phyloP scores from a whole-genome alignment of 371 early-diverging fungal genomes.

The Mucor plumbeus region DNA sequence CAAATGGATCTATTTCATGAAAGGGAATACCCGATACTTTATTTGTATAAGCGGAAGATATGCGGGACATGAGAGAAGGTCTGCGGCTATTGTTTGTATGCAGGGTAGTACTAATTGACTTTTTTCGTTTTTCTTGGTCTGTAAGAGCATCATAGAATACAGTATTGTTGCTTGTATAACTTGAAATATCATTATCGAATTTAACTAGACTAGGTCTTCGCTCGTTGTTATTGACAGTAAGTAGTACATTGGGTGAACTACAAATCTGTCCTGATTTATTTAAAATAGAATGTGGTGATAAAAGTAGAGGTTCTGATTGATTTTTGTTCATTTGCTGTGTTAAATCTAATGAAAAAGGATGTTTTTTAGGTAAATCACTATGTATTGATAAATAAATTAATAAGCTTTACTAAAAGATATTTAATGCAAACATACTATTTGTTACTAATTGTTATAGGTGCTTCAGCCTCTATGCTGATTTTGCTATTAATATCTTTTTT shows the following conservation, averaged over 20 bases:
- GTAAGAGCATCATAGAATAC: neutral
- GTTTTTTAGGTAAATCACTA: neutral
- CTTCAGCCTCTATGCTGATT: neutral
- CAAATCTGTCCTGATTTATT: neutral
- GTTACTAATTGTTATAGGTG: neutral
- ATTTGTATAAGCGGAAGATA: constrained; percentile 10
- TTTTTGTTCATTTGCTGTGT: neutral
- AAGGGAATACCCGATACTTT: neutral
- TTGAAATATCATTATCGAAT: neutral
- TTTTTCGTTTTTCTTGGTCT: neutral
- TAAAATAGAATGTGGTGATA: neutral
- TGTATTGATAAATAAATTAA: neutral
- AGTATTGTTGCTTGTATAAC: neutral
- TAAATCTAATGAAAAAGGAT: neutral
- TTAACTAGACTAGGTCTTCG: constrained; percentile 1
- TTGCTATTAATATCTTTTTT: neutral
- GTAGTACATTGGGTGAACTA: neutral
- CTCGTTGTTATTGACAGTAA: neutral
- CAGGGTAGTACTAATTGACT: neutral
- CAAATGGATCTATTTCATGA: neutral
- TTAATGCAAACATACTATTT: neutral
- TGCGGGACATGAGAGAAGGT: neutral
- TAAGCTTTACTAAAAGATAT: too few relatives aligned
- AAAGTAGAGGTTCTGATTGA: neutral
- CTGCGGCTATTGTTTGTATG: neutral